Evolutionary conservation across 768 basidiomycete species (phyloP).

Genomic region (Mycena haematopus): DNA sequence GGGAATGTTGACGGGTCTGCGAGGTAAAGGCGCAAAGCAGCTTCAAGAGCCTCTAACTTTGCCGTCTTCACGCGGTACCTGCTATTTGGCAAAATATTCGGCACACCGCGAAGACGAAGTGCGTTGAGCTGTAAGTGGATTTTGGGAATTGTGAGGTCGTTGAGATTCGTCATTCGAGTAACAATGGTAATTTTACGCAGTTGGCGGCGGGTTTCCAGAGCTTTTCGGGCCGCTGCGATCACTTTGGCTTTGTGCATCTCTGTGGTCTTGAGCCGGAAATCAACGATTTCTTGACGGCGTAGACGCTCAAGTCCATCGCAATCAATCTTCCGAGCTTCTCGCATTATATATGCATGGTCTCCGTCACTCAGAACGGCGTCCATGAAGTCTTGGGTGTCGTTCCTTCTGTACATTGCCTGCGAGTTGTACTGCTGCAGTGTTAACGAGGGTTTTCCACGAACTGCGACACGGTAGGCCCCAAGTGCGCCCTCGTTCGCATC

Average conservation of each 20-base stretch:
- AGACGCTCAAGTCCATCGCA: neutral
- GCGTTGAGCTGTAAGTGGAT: slow-evolving; percentile 4
- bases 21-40: neutral
- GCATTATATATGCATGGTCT: slow-evolving; percentile 16
- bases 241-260: slow-evolving; percentile 7
- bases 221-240: neutral
- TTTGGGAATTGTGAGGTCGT: neutral
- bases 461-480: slow-evolving; percentile 31
- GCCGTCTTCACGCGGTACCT: neutral
- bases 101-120: slow-evolving; percentile 9
- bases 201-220: neutral
- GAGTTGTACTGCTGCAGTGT: slow-evolving; percentile 35
- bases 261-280: neutral
- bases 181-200: neutral
- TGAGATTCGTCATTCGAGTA: neutral
- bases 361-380: slow-evolving; percentile 14
- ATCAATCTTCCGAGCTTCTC: slow-evolving; percentile 11
- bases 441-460: slow-evolving; percentile 27
- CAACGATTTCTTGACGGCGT: neutral
- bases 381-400: slow-evolving; percentile 37
- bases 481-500: slow-evolving; percentile 40
- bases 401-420: slow-evolving; percentile 32
- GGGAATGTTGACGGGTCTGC: neutral
- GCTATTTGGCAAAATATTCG: slow-evolving; percentile 13
- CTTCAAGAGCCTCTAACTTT: slow-evolving; percentile 1